Percentiles rank a stretch among this genome's conserved stretches.
Evolutionary conservation across 306 rosid genomes (phyloP).

Genomic region (Begonia masoniana): DNA sequence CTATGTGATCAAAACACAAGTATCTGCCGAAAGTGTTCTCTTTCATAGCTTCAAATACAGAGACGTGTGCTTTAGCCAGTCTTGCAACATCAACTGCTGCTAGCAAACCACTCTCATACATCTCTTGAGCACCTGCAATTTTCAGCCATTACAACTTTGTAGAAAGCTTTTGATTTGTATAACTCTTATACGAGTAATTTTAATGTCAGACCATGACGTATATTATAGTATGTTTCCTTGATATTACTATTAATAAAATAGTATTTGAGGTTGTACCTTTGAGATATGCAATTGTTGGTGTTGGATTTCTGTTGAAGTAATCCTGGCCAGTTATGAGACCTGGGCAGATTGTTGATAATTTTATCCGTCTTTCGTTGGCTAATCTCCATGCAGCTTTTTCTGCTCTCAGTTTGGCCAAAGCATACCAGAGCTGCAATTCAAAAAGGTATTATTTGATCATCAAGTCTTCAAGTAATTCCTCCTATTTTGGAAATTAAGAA

Average conservation of each 20-base stretch:
- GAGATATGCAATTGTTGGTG: slow-evolving; percentile 79
- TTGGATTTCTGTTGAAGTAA: slow-evolving; percentile 37
- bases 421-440: slow-evolving; percentile 72
- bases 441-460: not conserved
- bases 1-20: slow-evolving; percentile 48
- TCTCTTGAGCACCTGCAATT: slow-evolving; percentile 49
- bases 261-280: slow-evolving; percentile 40
- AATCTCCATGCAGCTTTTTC: slow-evolving; percentile 78
- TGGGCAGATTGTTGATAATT: slow-evolving; percentile 64
- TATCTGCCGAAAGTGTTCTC: slow-evolving; percentile 56
- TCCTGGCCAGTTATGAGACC: slow-evolving; percentile 62
- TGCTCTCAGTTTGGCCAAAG: slow-evolving; percentile 66
- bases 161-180: too few species aligned
- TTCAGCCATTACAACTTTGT: too few species aligned
- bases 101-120: slow-evolving; percentile 47
- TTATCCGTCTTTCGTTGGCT: slow-evolving; percentile 50
- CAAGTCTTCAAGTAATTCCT: too few species aligned
- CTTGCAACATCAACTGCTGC: slow-evolving; percentile 48
- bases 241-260: not conserved
- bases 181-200: too few species aligned
- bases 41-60: slow-evolving; percentile 49
- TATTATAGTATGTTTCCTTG: too few species aligned
- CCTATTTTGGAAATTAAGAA: not conserved
- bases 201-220: too few species aligned
- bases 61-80: slow-evolving; percentile 55